A percentile compares a stretch with the other conserved stretches of the same genome.
Conservation (phyloP, 2,329 filamentous ascomycete genomes). For the Botrytis cinerea region DNA sequence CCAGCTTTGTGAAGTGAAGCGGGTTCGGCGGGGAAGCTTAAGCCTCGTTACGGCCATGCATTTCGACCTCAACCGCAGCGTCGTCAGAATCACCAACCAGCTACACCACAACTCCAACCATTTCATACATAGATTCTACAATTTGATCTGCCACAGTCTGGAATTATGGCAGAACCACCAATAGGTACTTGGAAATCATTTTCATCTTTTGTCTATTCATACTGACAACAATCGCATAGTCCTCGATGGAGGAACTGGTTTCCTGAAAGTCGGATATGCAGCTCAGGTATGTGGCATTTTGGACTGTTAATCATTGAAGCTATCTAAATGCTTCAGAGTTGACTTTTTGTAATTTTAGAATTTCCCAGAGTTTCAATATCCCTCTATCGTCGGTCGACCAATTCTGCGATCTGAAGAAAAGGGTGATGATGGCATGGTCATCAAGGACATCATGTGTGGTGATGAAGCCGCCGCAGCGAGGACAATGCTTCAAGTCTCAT, state of each 20-base stretch:
- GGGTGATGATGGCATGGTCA: constrained; percentile 63
- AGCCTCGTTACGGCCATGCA: constrained; percentile 21
- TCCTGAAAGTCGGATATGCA: constrained; percentile 99
- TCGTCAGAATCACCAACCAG: constrained; percentile 31
- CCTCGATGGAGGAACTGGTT: constrained; percentile 98
- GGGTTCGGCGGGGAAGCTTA: constrained; percentile 18
- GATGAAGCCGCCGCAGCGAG: constrained; percentile 95
- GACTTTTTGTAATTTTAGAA: constrained; percentile 58
- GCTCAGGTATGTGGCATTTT: constrained; percentile 62
- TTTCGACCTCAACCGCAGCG: constrained; percentile 28
- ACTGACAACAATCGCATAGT: constrained; percentile 56
- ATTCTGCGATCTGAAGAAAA: constrained; percentile 95
- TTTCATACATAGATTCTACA: constrained; percentile 25
- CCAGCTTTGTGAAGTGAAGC: constrained; percentile 15
- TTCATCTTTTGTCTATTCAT: neutral
- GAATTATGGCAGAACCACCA: constrained; percentile 43
- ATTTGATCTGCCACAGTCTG: constrained; percentile 27
- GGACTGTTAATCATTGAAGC: neutral
- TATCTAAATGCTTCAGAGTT: constrained; percentile 17
- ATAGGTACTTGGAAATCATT: constrained; percentile 38
- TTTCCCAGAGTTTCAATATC: constrained; percentile 98
- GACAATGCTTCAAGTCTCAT: constrained; percentile 97
- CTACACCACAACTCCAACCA: constrained; percentile 23
- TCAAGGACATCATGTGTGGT: constrained; percentile 99
- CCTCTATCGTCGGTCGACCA: constrained; percentile 95